Conservation (phyloP, 2,329 filamentous ascomycete species). For the Plenodomus tracheiphilus region DNA sequence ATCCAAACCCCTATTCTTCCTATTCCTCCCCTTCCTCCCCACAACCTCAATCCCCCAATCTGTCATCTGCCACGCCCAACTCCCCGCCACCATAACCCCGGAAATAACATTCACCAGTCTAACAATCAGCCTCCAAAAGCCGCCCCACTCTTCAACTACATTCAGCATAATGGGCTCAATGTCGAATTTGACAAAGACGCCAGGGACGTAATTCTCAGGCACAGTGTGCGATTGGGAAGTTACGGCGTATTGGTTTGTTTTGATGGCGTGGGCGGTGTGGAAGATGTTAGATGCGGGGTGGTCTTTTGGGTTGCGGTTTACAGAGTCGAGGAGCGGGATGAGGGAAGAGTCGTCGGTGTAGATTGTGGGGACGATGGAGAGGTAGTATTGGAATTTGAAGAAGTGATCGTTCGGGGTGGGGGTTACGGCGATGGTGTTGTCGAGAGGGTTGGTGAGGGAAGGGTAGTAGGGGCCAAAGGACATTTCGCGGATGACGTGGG, state of each 20-base stretch:
- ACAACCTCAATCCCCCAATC: conserved; percentile 68
- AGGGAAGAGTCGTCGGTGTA: conserved; percentile 63
- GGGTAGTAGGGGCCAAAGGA: conserved; percentile 98
- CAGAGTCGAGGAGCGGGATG: conserved; percentile 53
- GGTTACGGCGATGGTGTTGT: conserved; percentile 86
- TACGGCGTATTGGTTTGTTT: conserved; percentile 97
- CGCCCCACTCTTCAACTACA: conserved; percentile 78
- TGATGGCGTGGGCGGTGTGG: conserved; percentile 62
- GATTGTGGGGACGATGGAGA: conserved; percentile 91
- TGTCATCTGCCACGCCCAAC: conserved; percentile 86
- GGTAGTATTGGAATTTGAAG: conserved; percentile 97
- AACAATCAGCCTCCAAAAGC: conserved; percentile 74
- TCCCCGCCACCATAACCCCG: conserved; percentile 88
- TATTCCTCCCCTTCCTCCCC: conserved; percentile 45
- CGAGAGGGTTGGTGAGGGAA: conserved; percentile 88
- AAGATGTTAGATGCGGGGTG: conserved; percentile 43
- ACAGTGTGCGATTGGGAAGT: conserved; percentile 81
- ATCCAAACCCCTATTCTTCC: conserved; percentile 44
- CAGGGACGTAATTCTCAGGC: conserved; percentile 72
- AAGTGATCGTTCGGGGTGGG: conserved; percentile 75
- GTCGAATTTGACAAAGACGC: conserved; percentile 98
- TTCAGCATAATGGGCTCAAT: conserved; percentile 92
- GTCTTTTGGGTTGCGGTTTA: conserved; percentile 38
- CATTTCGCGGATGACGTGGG: conserved; percentile 92
- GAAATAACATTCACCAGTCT: conserved; percentile 88